Evolutionary conservation across 192 early-diverging fungal species (phyloP), one percentile per base, ranked within the genome.

Genomic region (Coemansia sp.): DNA sequence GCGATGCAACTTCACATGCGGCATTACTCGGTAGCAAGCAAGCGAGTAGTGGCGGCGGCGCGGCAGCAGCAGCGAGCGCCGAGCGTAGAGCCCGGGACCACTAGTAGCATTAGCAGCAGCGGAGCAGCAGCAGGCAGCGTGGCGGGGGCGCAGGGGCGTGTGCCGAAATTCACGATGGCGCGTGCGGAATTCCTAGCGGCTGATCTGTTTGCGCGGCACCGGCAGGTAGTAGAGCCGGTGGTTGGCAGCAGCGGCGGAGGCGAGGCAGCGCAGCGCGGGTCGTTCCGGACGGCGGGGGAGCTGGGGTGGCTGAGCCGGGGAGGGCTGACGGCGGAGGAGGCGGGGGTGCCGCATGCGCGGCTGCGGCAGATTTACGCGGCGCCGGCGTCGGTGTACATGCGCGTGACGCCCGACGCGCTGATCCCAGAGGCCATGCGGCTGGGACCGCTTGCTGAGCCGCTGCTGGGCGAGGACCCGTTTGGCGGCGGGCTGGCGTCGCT

Each of bases 371-470:
- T 76, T 1, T 76, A 76, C 33, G 65, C 72, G 8, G 72, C 72
- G 0, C 72, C 72, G 10, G 58, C 65, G 3, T 76, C 72, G 2
- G 65, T 61, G 15, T 76, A 62, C 33, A 76, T 76, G 72, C 53
- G 54, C 5, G 56, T 65, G 29, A 56, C 65, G 0, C 56, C 58
- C 1, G 60, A 63, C 14, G 57, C 66, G 5, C 33, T 70, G 58
- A 67, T 79, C 22, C 77, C 77, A 7, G 77, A 79, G 49, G 61
- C 77, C 0, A 61, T 63, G 77, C 65, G 63, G 0, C 31, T 70
- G 56, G 77, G 77, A 0, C 77, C 77, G 11, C 17, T 79, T 21
- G 63, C 70, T 2, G 62, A 65, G 35, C 65, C 65, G 1, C 51
- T 79, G 25, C 25, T 79, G 26, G 65, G 67, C 15, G 31, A 43